Conservation (phyloP, 495 filamentous ascomycete species). For the Trichoderma virens region DNA sequence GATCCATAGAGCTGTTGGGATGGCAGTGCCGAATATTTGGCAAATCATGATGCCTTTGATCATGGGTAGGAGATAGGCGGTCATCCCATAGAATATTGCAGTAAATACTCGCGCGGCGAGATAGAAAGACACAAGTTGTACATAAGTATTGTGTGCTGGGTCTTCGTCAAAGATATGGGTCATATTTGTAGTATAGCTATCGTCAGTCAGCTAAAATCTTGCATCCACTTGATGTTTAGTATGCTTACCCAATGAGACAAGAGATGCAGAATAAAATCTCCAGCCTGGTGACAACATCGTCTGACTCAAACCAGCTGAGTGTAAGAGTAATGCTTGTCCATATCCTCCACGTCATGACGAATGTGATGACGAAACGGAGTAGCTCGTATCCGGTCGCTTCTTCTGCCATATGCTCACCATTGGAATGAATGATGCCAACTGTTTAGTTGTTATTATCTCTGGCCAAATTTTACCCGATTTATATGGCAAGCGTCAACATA, state of each 20-base stretch:
- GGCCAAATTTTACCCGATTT: background rate
- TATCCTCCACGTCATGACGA: slow-evolving; percentile 52
- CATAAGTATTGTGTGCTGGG: slow-evolving; percentile 32
- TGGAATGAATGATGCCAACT: slow-evolving; percentile 55
- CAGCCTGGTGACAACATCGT: slow-evolving; percentile 48
- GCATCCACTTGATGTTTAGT: background rate
- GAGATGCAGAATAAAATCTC: slow-evolving; percentile 47
- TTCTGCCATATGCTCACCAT: slow-evolving; percentile 48
- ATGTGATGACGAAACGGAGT: slow-evolving; percentile 45
- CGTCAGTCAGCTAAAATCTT: slow-evolving; percentile 6
- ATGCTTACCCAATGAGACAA: slow-evolving; percentile 40
- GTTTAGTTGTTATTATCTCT: slow-evolving; percentile 21
- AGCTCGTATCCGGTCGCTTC: slow-evolving; percentile 40
- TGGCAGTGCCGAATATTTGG: slow-evolving; percentile 27
- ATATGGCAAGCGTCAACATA: slow-evolving; percentile 12
- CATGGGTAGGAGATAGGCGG: slow-evolving; percentile 43
- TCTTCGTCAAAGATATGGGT: slow-evolving; percentile 36
- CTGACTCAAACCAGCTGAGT: slow-evolving; percentile 49
- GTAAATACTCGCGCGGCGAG: slow-evolving; percentile 46
- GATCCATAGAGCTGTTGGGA: slow-evolving; percentile 45
- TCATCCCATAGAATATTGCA: slow-evolving; percentile 32
- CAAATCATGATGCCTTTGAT: slow-evolving; percentile 44
- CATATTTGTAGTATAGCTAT: slow-evolving; percentile 48
- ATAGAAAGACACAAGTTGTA: slow-evolving; percentile 47
- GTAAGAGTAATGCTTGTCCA: slow-evolving; percentile 47